Conservation (phyloP, 768 basidiomycete species). For the Leccinellum rugosiceps region DNA sequence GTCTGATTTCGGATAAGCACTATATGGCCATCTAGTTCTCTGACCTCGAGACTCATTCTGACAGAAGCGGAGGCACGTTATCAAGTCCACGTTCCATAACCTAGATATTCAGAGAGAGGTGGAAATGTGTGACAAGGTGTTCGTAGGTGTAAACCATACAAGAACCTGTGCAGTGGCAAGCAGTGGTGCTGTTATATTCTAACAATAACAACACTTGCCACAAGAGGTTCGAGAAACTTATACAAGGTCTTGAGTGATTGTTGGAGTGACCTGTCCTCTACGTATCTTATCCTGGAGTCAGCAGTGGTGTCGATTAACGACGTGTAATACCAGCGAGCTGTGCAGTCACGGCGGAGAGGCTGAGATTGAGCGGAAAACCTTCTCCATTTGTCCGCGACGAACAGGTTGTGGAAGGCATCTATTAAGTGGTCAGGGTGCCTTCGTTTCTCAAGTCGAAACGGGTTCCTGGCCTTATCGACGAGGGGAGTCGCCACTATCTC, state of each 20-base stretch:
- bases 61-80: conserved; percentile 90
- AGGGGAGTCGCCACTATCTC: not conserved
- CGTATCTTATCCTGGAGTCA: conserved; percentile 58
- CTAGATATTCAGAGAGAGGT: conserved; percentile 90
- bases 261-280: conserved; percentile 92
- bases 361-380: not conserved
- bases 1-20: conserved; percentile 83
- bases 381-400: not conserved
- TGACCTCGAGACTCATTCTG: conserved; percentile 99
- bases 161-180: conserved; percentile 57
- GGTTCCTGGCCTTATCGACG: not conserved
- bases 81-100: conserved; percentile 84
- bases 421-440: not conserved
- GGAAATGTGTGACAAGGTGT: conserved; percentile 91
- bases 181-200: not conserved
- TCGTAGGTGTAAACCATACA: conserved; percentile 91
- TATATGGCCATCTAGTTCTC: conserved; percentile 61
- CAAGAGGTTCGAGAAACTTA: conserved; percentile 88
- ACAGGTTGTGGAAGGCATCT: not conserved
- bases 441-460: not conserved
- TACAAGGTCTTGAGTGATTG: conserved; percentile 92
- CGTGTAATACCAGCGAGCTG: not conserved
- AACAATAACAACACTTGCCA: conserved; percentile 80
- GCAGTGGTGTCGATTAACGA: not conserved
- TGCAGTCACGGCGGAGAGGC: not conserved